Conservation (phyloP, 805 yeast species). For the Ogataea ramenticola region DNA sequence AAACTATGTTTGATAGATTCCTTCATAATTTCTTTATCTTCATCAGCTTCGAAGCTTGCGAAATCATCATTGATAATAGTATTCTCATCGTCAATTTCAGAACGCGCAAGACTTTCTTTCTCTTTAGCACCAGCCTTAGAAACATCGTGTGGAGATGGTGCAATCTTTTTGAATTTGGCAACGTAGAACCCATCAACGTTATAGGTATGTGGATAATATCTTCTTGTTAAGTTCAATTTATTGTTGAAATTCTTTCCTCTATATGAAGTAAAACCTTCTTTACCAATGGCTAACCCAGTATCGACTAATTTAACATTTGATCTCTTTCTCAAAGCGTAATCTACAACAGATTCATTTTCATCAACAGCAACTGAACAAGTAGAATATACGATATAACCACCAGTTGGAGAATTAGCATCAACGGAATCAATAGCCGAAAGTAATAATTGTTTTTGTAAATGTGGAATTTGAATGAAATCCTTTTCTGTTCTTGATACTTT, state of each 20-base stretch:
- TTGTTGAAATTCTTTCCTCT: constrained; percentile 89
- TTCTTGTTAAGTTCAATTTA: constrained; percentile 71
- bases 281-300: constrained; percentile 87
- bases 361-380: constrained; percentile 98
- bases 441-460: constrained; percentile 87
- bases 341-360: constrained; percentile 98
- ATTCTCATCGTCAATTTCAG: constrained; percentile 71
- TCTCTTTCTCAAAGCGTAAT: constrained; percentile 91
- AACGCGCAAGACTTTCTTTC: constrained; percentile 74
- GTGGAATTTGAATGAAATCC: constrained; percentile 95
- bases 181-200: constrained; percentile 98
- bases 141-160: constrained; percentile 77
- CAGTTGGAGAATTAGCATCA: constrained; percentile 85
- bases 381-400: constrained; percentile 92
- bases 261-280: constrained; percentile 88
- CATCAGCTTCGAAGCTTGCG: constrained; percentile 70
- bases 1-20: constrained; percentile 58
- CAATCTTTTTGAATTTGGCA: constrained; percentile 90
- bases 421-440: constrained; percentile 96
- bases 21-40: constrained; percentile 65
- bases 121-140: constrained; percentile 85
- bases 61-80: constrained; percentile 82
- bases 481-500: constrained; percentile 91
- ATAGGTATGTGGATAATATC: constrained; percentile 97
- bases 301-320: constrained; percentile 95